phyloP scores from a whole-genome alignment of 108 stramenopile species.

The Nitzschia putrida region DNA sequence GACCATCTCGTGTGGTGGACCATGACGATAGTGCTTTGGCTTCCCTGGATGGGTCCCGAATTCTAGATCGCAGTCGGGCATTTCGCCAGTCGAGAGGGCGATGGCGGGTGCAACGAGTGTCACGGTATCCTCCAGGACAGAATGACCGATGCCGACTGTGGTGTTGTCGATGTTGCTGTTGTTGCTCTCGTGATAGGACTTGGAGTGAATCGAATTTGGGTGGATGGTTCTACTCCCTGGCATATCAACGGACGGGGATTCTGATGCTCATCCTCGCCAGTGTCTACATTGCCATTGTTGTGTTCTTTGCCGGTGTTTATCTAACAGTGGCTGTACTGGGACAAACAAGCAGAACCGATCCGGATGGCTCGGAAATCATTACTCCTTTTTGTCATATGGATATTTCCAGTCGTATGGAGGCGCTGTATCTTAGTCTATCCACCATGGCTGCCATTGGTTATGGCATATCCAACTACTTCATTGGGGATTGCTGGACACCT shows the following conservation, averaged over 20 bases:
- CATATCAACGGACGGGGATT: slow-evolving; percentile 61
- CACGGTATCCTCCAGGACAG: slow-evolving; percentile 10
- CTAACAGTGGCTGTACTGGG: slow-evolving; percentile 57
- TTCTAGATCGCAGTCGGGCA: slow-evolving; percentile 67
- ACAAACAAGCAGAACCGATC: slow-evolving; percentile 28
- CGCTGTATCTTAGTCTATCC: slow-evolving; percentile 84
- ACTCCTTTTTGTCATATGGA: slow-evolving; percentile 82
- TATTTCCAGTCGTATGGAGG: slow-evolving; percentile 79
- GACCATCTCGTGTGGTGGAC: not conserved
- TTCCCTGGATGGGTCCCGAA: slow-evolving; percentile 19
- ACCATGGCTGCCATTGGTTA: slow-evolving; percentile 96
- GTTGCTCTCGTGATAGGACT: slow-evolving; percentile 37
- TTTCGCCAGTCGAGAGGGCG: slow-evolving; percentile 75
- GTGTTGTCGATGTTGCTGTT: slow-evolving; percentile 1
- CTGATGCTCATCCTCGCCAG: slow-evolving; percentile 65
- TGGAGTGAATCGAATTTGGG: slow-evolving; percentile 56
- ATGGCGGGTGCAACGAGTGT: slow-evolving; percentile 58
- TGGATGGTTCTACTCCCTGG: slow-evolving; percentile 75
- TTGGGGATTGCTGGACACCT: slow-evolving; percentile 87
- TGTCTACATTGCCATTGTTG: slow-evolving; percentile 57
- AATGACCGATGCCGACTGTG: slow-evolving; percentile 2
- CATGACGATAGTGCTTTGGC: not conserved
- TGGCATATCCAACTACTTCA: slow-evolving; percentile 92
- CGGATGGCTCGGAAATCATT: slow-evolving; percentile 42
- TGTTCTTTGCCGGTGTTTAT: slow-evolving; percentile 74